Conservation (phyloP, 257 asterid genomes). For the Marsdenia floribunda region DNA sequence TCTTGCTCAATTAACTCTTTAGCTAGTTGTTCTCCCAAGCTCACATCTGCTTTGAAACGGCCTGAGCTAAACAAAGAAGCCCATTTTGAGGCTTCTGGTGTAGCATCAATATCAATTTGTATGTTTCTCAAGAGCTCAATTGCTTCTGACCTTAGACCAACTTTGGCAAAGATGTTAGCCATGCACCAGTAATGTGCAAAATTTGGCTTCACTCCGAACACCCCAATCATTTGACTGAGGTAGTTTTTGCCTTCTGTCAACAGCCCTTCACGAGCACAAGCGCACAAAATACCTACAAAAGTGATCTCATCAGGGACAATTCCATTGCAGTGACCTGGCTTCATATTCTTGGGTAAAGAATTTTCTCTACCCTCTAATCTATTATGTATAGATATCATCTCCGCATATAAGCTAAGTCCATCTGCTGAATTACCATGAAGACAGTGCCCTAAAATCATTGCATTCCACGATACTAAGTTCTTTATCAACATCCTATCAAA, state of each 20-base stretch:
- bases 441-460: conserved; percentile 63
- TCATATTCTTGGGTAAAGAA: not conserved
- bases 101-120: conserved; percentile 29
- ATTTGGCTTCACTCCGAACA: conserved; percentile 37
- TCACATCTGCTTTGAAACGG: conserved; percentile 48
- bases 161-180: conserved; percentile 60
- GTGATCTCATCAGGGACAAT: conserved; percentile 58
- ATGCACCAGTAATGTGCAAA: conserved; percentile 75
- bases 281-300: conserved; percentile 63
- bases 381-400: conserved; percentile 32
- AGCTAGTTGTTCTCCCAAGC: conserved; percentile 45
- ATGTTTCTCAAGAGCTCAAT: conserved; percentile 38
- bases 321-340: not conserved
- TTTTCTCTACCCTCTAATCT: conserved; percentile 13
- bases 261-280: conserved; percentile 54
- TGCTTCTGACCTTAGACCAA: conserved; percentile 54
- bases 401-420: conserved; percentile 38
- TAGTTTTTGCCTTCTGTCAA: conserved; percentile 40
- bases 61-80: conserved; percentile 48
- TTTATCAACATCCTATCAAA: conserved; percentile 46
- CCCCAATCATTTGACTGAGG: conserved; percentile 42
- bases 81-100: conserved; percentile 42
- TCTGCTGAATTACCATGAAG: conserved; percentile 50
- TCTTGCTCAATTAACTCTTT: conserved; percentile 50
- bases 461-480: conserved; percentile 55